Conservation (phyloP, 2,329 filamentous ascomycete species). For the Xylaria sp. region DNA sequence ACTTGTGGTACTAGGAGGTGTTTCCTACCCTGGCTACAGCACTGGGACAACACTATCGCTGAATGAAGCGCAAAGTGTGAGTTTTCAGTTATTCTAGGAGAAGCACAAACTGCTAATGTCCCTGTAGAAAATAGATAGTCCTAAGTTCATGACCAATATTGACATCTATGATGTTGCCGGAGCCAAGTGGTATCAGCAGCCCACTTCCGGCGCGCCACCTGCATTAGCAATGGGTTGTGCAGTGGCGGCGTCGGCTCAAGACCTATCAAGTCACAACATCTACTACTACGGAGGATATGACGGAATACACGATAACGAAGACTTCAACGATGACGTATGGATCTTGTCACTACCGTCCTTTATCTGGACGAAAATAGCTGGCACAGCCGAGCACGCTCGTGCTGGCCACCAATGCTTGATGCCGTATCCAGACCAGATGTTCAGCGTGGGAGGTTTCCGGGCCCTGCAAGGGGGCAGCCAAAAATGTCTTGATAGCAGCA, state of each 20-base stretch:
- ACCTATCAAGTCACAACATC: conserved; percentile 78
- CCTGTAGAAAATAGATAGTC: conserved; percentile 65
- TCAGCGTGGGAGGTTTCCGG: conserved; percentile 73
- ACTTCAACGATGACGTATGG: conserved; percentile 74
- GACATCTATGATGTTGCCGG: conserved; percentile 78
- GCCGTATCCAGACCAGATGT: conserved; percentile 80
- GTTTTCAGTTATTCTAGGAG: conserved; percentile 24
- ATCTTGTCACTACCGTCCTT: conserved; percentile 81
- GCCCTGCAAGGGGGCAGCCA: conserved; percentile 36
- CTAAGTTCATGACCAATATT: conserved; percentile 72
- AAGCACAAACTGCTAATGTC: conserved; percentile 31
- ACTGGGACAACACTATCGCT: conserved; percentile 35
- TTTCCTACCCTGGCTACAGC: conserved; percentile 62
- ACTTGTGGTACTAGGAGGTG: conserved; percentile 78
- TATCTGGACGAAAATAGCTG: conserved; percentile 69
- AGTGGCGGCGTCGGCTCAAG: conserved; percentile 72
- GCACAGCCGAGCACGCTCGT: conserved; percentile 59
- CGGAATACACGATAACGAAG: conserved; percentile 48
- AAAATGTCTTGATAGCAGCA: conserved; percentile 56
- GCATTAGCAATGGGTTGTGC: conserved; percentile 72
- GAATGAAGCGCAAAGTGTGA: conserved; percentile 49
- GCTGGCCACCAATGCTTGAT: conserved; percentile 78
- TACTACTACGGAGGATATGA: conserved; percentile 84
- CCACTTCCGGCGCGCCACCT: conserved; percentile 63
- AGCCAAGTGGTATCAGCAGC: conserved; percentile 71